These are phyloP conservation scores for Zanthoxylum bungeanum DNA, from an alignment of 345 rosid species.

Conservation along the genomic window DNA sequence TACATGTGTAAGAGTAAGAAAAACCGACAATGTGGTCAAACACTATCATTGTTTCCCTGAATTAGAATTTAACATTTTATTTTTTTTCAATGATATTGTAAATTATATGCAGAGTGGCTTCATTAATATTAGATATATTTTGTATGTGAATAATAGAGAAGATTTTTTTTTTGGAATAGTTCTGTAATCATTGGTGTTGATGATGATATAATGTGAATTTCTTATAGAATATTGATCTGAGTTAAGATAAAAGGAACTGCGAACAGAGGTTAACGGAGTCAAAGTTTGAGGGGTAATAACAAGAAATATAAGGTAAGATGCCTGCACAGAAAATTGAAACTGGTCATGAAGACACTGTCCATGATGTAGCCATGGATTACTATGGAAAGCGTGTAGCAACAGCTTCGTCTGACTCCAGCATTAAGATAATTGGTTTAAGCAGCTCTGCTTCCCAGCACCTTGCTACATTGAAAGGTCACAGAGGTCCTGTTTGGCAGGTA, in stretches of 20 bases:
- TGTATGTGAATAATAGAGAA: not conserved
- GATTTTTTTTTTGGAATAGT: not conserved
- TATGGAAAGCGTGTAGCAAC: constrained; percentile 26
- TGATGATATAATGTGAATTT: not conserved
- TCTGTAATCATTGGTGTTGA: not conserved
- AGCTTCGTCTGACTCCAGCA: constrained; percentile 17
- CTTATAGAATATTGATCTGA: too few relatives aligned
- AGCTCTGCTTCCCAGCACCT: constrained; percentile 20
- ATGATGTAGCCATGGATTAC: constrained; percentile 25
- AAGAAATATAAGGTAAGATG: constrained; percentile 11
- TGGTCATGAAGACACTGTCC: constrained; percentile 20
- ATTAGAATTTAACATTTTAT: too few relatives aligned
- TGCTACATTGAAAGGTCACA: constrained; percentile 14
- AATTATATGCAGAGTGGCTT: not conserved
- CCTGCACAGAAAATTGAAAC: constrained; percentile 20
- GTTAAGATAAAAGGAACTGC: not conserved
- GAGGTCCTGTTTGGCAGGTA: constrained; percentile 27
- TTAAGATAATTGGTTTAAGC: constrained; percentile 21
- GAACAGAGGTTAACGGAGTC: not conserved
- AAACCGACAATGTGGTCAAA: too few relatives aligned
- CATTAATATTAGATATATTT: not conserved
- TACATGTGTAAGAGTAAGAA: too few relatives aligned
- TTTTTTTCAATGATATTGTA: too few relatives aligned
- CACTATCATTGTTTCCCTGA: too few relatives aligned
- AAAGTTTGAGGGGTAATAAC: not conserved